Conservation (phyloP, 805 yeast species). For the Candida lessepsii region DNA sequence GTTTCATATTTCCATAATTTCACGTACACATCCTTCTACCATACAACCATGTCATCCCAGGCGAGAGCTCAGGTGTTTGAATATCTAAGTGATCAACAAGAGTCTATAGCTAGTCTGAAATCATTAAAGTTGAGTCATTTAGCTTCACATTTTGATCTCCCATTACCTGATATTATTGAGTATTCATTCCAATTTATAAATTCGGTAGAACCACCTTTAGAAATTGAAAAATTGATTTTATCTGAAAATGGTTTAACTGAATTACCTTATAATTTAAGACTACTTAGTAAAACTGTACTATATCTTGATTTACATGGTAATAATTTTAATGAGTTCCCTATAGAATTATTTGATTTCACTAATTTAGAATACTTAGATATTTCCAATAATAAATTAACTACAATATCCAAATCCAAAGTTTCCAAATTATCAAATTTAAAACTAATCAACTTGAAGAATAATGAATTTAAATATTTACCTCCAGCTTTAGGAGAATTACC, state of each 20-base stretch:
- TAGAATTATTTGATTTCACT: slow-evolving; percentile 28
- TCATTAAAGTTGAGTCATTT: slow-evolving; percentile 21
- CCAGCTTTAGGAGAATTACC: slow-evolving; percentile 50
- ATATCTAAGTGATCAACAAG: slow-evolving; percentile 24
- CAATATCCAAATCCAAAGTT: slow-evolving; percentile 45
- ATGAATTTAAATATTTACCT: slow-evolving; percentile 55
- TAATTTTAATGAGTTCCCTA: slow-evolving; percentile 53
- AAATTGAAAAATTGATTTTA: slow-evolving; percentile 51
- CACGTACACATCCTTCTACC: not conserved
- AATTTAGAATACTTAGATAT: slow-evolving; percentile 65
- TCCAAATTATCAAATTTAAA: slow-evolving; percentile 45
- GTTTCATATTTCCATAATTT: no score
- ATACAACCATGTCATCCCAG: slow-evolving; percentile 2
- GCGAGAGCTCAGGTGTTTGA: slow-evolving; percentile 14
- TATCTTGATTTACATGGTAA: slow-evolving; percentile 70
- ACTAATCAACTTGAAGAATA: slow-evolving; percentile 61
- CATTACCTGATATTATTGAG: slow-evolving; percentile 23
- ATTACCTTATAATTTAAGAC: slow-evolving; percentile 48
- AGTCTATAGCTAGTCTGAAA: slow-evolving; percentile 19
- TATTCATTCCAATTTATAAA: slow-evolving; percentile 21
- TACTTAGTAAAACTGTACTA: slow-evolving; percentile 43
- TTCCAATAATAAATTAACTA: slow-evolving; percentile 52
- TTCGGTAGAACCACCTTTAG: slow-evolving; percentile 24
- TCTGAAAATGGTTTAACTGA: slow-evolving; percentile 48
- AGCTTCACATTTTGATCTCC: slow-evolving; percentile 8